Evolutionary conservation across 106 monocot genomes (phyloP).

Genomic region (Dendrobium huoshanense): DNA sequence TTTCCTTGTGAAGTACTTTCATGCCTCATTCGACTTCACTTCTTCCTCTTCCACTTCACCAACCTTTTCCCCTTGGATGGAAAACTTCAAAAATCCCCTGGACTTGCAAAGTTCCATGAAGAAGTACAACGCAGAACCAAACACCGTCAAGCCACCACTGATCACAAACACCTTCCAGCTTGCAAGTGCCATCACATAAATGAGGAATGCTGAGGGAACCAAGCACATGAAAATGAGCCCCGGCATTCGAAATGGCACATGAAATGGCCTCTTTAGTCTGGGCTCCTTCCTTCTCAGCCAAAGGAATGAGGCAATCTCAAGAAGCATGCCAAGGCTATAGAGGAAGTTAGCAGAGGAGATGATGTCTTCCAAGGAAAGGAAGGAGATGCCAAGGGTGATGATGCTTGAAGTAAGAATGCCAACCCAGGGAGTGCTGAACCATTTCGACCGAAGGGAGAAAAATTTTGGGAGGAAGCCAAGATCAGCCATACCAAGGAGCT

Average conservation of each 20-base stretch:
- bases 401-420: slow-evolving; percentile 51
- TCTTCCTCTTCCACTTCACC: slow-evolving; percentile 14
- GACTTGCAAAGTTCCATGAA: slow-evolving; percentile 40
- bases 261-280: slow-evolving; percentile 54
- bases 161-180: slow-evolving; percentile 59
- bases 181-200: slow-evolving; percentile 56
- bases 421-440: slow-evolving; percentile 80
- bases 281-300: slow-evolving; percentile 54
- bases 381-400: slow-evolving; percentile 77
- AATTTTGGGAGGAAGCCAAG: slow-evolving; percentile 57
- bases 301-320: slow-evolving; percentile 77
- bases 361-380: slow-evolving; percentile 72
- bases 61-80: slow-evolving; percentile 2
- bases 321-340: slow-evolving; percentile 84
- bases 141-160: slow-evolving; percentile 36
- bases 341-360: slow-evolving; percentile 77
- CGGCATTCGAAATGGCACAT: slow-evolving; percentile 44
- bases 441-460: slow-evolving; percentile 45
- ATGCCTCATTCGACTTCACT: background rate
- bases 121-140: slow-evolving; percentile 37
- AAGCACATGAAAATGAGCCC: slow-evolving; percentile 56
- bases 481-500: slow-evolving; percentile 86
- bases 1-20: too few species aligned
- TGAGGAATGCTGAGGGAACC: slow-evolving; percentile 61
- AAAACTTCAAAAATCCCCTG: slow-evolving; percentile 43